Evolutionary conservation across 805 yeast genomes (phyloP), one percentile per base, ranked within the genome.

Genomic region (Yamadazyma olivae): DNA sequence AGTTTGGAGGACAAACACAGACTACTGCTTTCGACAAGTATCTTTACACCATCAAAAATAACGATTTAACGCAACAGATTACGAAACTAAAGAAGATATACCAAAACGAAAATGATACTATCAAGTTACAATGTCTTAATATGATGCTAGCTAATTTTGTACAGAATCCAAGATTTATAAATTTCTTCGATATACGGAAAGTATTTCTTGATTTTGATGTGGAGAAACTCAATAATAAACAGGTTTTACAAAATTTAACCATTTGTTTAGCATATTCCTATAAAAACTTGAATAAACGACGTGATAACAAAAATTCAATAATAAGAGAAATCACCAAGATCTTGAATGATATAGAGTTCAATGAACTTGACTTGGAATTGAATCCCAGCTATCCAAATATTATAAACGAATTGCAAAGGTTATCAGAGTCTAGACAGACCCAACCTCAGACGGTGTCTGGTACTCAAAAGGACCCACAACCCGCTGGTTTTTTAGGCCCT

Each of bases 121-220:
- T 34, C 3, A 40, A 43, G 22, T 10, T 36, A 20, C 29, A 36
- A n/a, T 44, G 48, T 33, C 28, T 40, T 3, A 38, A 38, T 31
- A 14, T 44, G 13, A 19, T 38, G 1, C 33, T 44, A 12, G 24
- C 27, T 6, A 39, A 32, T 23, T 35, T 38, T 12, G 16, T 44
- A 10, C 33, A 32, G 8, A 23, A 40, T 27, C 40, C 38, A 3
- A 19, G 22, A 7, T 44, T 38, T 20, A 38, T 44, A 4, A 40
- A 35, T 29, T 12, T 30, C n/a, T 24, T 35, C 23, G 48, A 44
- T n/a, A 9, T 44, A 19, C 33, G 17, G 17, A 14, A 12, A 3
- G 10, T 44, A 5, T 17, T 44, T n/a, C 10, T 33, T 3, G 30
- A 30, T 3, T 39, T 36, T 26, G 16, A 30, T 15, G n/a, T 39